phyloP scores from a whole-genome alignment of 2,329 filamentous ascomycete genomes.

The Dactylellina haptotyla region DNA sequence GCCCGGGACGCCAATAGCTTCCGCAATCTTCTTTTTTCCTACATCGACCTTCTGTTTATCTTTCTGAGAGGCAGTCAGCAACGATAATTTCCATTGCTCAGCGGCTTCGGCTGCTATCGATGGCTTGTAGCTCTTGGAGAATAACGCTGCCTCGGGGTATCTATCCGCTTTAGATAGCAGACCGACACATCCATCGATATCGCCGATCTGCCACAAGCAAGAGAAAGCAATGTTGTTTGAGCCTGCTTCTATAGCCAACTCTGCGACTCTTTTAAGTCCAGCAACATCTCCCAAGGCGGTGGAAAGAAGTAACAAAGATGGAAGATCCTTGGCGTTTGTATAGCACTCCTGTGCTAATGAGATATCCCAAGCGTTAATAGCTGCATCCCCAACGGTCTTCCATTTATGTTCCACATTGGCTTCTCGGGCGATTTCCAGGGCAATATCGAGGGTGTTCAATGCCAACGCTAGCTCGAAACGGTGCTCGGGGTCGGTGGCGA shows the following conservation, averaged over 20 bases:
- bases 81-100: slow-evolving; percentile 79
- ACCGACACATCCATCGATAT: slow-evolving; percentile 82
- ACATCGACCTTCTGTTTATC: slow-evolving; percentile 65
- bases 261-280: slow-evolving; percentile 77
- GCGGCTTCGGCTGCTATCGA: slow-evolving; percentile 75
- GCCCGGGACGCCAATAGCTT: slow-evolving; percentile 82
- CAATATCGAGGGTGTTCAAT: slow-evolving; percentile 84
- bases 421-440: slow-evolving; percentile 81
- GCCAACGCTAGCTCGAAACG: slow-evolving; percentile 91
- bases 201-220: slow-evolving; percentile 84
- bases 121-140: slow-evolving; percentile 95
- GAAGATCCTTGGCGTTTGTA: slow-evolving; percentile 86
- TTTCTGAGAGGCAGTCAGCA: slow-evolving; percentile 72
- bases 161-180: slow-evolving; percentile 82
- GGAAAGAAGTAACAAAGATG: slow-evolving; percentile 86
- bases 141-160: slow-evolving; percentile 85
- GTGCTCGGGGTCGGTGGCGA: slow-evolving; percentile 94
- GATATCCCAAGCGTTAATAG: slow-evolving; percentile 86
- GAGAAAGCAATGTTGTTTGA: slow-evolving; percentile 94
- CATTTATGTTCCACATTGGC: slow-evolving; percentile 95
- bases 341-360: slow-evolving; percentile 92
- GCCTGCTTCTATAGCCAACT: slow-evolving; percentile 78
- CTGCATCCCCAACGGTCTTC: slow-evolving; percentile 96
- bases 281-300: slow-evolving; percentile 82
- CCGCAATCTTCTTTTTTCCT: slow-evolving; percentile 79